Percentiles rank a stretch among this genome's conserved stretches.
Evolutionary conservation across 2,329 filamentous ascomycete genomes (phyloP).

Genomic region (Endocalyx cinctus): DNA sequence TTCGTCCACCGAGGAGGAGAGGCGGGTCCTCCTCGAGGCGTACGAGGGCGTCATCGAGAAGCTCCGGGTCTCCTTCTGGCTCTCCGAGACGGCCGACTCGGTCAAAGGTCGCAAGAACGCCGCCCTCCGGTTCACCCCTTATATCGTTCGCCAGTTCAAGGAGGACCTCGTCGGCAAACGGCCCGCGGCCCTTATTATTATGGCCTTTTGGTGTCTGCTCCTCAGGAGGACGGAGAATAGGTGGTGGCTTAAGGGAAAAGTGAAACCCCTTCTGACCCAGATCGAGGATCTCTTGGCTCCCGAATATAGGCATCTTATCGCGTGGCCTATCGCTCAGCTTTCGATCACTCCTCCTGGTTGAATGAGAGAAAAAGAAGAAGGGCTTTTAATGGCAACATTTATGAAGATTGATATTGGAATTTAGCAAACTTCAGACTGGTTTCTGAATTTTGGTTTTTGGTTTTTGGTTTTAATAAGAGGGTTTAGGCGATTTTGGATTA

Average conservation of each 20-base stretch:
- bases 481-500: too few species aligned
- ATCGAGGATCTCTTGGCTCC: slow-evolving; percentile 12
- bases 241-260: slow-evolving; percentile 16
- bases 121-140: slow-evolving; percentile 14
- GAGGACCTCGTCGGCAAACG: slow-evolving; percentile 11
- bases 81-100: slow-evolving; percentile 15
- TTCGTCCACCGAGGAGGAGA: slow-evolving; percentile 16
- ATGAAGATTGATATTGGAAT: too few species aligned
- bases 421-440: too few species aligned
- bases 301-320: slow-evolving; percentile 8
- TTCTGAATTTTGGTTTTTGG: too few species aligned
- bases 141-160: slow-evolving; percentile 9
- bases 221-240: slow-evolving; percentile 15
- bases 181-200: slow-evolving; percentile 17
- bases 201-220: slow-evolving; percentile 22
- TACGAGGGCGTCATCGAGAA: slow-evolving; percentile 10
- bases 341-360: too few species aligned
- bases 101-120: slow-evolving; percentile 16
- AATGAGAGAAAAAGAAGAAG: too few species aligned
- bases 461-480: too few species aligned
- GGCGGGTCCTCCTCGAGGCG: too few species aligned
- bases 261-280: slow-evolving; percentile 10
- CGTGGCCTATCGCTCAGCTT: slow-evolving; percentile 10
- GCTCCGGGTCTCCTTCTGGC: slow-evolving; percentile 15
- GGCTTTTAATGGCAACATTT: too few species aligned